Evolutionary conservation across 495 filamentous ascomycete species (phyloP).

Genomic region (Paragyromitra xinjiangensis): DNA sequence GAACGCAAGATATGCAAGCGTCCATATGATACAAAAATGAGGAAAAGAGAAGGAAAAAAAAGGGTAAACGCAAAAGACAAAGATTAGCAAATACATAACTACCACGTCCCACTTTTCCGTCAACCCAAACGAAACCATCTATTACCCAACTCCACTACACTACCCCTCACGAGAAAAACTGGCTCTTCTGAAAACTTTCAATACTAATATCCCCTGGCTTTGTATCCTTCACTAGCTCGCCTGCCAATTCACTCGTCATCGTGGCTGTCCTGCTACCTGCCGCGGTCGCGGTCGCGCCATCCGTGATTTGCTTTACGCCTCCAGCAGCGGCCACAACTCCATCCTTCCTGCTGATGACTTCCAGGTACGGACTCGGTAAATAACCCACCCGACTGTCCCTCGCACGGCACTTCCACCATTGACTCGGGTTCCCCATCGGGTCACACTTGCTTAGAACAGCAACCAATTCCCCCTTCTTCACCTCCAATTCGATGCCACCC

Average conservation of each 20-base stretch:
- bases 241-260: constrained; percentile 60
- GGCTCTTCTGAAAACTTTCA: constrained; percentile 90
- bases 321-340: constrained; percentile 58
- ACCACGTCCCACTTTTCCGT: constrained; percentile 22
- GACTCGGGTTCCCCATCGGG: constrained; percentile 86
- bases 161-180: constrained; percentile 70
- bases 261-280: constrained; percentile 55
- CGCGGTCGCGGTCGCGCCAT: constrained; percentile 56
- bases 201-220: constrained; percentile 74
- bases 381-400: constrained; percentile 91
- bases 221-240: constrained; percentile 67
- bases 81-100: constrained; percentile 40
- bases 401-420: constrained; percentile 98
- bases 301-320: constrained; percentile 60
- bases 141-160: constrained; percentile 23
- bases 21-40: constrained; percentile 43
- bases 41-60: constrained; percentile 8
- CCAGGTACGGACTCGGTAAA: constrained; percentile 86
- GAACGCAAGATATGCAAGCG: constrained; percentile 48
- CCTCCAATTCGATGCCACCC: constrained; percentile 84
- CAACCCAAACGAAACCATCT: constrained; percentile 14
- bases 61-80: constrained; percentile 27
- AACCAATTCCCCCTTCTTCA: constrained; percentile 94
- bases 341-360: constrained; percentile 77
- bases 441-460: constrained; percentile 90